A percentile compares a stretch with the other conserved stretches of the same genome.
phyloP scores from a whole-genome alignment of 306 rosid genomes.

The Ochetophila trinervis region DNA sequence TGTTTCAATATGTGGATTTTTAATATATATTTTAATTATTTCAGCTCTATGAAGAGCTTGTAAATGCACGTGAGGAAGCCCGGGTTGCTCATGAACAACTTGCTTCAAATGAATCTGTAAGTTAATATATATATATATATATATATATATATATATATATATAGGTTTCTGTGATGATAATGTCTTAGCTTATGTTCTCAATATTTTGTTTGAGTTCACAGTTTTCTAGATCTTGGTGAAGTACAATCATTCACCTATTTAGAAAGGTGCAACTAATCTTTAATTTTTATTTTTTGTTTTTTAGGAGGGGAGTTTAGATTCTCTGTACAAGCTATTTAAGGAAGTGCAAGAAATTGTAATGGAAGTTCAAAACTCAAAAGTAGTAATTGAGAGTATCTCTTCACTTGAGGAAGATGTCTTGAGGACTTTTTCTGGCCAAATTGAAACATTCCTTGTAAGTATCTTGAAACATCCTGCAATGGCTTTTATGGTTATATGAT shows the following conservation, averaged over 20 bases:
- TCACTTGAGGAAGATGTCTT: constrained; percentile 56
- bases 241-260: neutral
- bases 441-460: constrained; percentile 62
- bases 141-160: constrained; percentile 25
- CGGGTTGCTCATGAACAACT: constrained; percentile 53
- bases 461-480: constrained; percentile 15
- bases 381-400: constrained; percentile 41
- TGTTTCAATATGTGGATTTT: constrained; percentile 19
- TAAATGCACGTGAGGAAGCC: constrained; percentile 59
- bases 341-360: constrained; percentile 53
- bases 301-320: constrained; percentile 60
- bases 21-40: constrained; percentile 17
- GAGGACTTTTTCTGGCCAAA: constrained; percentile 47
- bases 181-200: constrained; percentile 6
- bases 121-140: constrained; percentile 19
- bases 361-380: constrained; percentile 62
- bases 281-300: too few relatives aligned
- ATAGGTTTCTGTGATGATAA: neutral
- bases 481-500: neutral
- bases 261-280: constrained; percentile 25
- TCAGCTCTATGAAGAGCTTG: constrained; percentile 73
- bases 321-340: constrained; percentile 34
- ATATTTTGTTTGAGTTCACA: neutral
- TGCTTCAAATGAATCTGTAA: constrained; percentile 40
- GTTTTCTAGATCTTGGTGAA: neutral